Conservation (phyloP, 805 yeast genomes). For the Hanseniaspora valbyensis region DNA sequence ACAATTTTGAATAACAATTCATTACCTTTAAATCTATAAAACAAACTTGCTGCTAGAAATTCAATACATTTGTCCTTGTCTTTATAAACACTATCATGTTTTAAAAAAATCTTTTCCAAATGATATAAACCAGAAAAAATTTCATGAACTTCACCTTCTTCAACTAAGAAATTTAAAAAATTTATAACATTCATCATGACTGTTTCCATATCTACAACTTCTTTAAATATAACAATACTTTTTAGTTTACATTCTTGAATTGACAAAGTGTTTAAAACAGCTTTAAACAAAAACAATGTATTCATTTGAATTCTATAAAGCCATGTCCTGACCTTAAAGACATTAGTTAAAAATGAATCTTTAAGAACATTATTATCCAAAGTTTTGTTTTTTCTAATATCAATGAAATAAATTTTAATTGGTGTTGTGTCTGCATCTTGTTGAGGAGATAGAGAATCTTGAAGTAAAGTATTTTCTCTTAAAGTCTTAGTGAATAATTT, state of each 20-base stretch:
- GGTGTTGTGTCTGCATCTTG: conserved; percentile 7
- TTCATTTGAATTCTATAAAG: conserved; percentile 39
- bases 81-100: conserved; percentile 8
- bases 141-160: conserved; percentile 19
- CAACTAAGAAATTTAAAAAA: conserved; percentile 22
- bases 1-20: neutral
- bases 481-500: conserved; percentile 24
- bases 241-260: conserved; percentile 29
- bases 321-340: conserved; percentile 38
- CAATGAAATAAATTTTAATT: neutral
- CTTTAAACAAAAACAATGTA: conserved; percentile 34
- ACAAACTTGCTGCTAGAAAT: conserved; percentile 1
- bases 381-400: neutral
- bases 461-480: conserved; percentile 1
- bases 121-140: neutral
- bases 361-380: neutral
- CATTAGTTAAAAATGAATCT: conserved; percentile 9
- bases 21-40: conserved; percentile 3
- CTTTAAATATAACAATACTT: conserved; percentile 30
- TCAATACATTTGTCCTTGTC: conserved; percentile 1
- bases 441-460: neutral
- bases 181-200: conserved; percentile 24
- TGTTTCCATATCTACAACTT: conserved; percentile 34
- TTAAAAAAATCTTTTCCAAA: neutral
- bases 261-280: conserved; percentile 37